A percentile compares a stretch with the other conserved stretches of the same genome.
Evolutionary conservation across 352 stramenopile species (phyloP).

Genomic region (Aphanomyces cochlioides): DNA sequence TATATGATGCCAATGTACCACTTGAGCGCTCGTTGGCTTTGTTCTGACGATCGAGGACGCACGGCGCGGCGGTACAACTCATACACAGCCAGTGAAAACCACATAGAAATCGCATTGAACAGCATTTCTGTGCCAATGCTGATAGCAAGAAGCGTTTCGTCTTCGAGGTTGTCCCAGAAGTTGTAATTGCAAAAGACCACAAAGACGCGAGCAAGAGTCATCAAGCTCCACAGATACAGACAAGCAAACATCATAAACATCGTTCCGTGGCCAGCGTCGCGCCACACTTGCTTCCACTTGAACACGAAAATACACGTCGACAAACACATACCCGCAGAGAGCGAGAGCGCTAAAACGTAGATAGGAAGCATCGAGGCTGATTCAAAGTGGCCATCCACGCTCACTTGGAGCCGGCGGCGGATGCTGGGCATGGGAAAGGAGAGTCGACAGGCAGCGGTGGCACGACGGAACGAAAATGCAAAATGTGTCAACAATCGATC

Average conservation of each 20-base stretch:
- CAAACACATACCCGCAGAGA: slow-evolving; percentile 16
- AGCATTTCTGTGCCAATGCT: not conserved
- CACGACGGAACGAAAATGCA: too few species aligned
- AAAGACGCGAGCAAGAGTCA: not conserved
- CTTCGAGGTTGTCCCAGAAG: not conserved
- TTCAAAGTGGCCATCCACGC: too few species aligned
- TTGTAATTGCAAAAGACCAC: not conserved
- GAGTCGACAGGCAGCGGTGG: too few species aligned
- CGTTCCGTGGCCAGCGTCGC: slow-evolving; percentile 11
- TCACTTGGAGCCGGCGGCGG: too few species aligned
- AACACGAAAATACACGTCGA: slow-evolving; percentile 12
- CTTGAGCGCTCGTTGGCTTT: not conserved
- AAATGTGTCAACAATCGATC: too few species aligned
- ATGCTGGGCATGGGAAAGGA: too few species aligned
- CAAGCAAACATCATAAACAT: slow-evolving; percentile 16
- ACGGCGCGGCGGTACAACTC: not conserved
- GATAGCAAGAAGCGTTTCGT: not conserved
- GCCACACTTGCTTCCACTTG: not conserved
- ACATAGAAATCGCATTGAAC: not conserved
- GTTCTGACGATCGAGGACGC: not conserved
- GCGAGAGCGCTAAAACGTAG: not conserved
- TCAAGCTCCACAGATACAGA: slow-evolving; percentile 6
- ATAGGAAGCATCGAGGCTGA: not conserved
- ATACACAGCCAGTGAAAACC: not conserved
- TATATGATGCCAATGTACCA: not conserved